Base-by-base conservation (phyloP, 352 stramenopile species). In the Pythium sukuiense region DNA sequence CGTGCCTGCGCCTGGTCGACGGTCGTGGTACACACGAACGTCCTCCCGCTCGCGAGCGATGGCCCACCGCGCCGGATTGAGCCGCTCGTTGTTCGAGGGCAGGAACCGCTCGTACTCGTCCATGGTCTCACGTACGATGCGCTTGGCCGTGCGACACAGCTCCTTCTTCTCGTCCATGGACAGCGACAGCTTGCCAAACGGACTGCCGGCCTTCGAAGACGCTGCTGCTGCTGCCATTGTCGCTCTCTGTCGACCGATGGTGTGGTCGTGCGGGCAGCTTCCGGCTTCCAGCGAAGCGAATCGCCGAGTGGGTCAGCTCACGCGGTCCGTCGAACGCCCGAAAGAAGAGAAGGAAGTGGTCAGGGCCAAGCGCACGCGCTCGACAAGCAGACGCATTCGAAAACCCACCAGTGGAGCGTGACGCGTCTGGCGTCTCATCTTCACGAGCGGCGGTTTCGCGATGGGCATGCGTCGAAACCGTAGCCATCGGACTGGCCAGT, bases 91-190 rank as follows among this genome's bases (percentile, higher is more conserved):
- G 62, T 83, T 72, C 5, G 65, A 59, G 41, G 73, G 65, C 41
- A 86, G 73, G 61, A 81, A 84, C 48, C 73, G 72, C 58, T 83
- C 73, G 61, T 87, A 89, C 63, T 81, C 65, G 2, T 77, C 72
- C 12, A 87, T 55, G 3, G 73, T 76, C 35, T 87, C 85, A 16
- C 74, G 70, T 13, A 89, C 79, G 50, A 87, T 81, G 18, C 83
- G 60, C 27, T 79, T 69, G 39, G 79, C 71, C 20, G 81, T 75
- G 3, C 63, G 65, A 45, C 78, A 79, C 18, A 90, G 77, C 46
- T 87, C 77, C 33, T 70, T 65, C 63, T 87, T 80, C 62, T 88
- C 81, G 56, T 81, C 77, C 6, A 67, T 49, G 18, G 81, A 76
- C 37, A 90, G 67, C 39, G 81, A 73, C 4, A 88, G 69, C 7